Evolutionary conservation across 257 asterid genomes (phyloP).

Genomic region (Primulina huaijiensis): DNA sequence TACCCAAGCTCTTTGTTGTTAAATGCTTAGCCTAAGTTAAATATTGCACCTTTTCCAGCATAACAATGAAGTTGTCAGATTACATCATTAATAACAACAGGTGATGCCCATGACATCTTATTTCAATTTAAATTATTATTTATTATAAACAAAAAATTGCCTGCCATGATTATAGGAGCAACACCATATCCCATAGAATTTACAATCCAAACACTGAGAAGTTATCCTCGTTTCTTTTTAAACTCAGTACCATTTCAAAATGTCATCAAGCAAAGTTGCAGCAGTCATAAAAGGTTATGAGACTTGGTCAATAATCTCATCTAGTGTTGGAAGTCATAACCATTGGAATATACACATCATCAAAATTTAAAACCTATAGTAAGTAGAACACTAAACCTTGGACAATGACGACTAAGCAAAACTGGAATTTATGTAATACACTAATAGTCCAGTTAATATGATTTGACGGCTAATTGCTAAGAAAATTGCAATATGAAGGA

Average conservation of each 20-base stretch:
- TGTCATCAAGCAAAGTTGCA: constrained; percentile 1
- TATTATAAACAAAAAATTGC: neutral
- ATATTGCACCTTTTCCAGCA: constrained; percentile 8
- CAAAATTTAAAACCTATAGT: no score
- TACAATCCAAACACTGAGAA: neutral
- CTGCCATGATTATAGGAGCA: neutral
- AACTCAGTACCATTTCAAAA: neutral
- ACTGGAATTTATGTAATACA: no score
- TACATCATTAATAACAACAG: neutral
- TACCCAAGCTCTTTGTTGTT: constrained; percentile 21
- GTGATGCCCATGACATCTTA: neutral
- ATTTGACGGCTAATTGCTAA: neutral
- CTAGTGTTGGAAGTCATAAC: no score
- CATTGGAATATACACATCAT: no score
- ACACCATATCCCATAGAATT: neutral
- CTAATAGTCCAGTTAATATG: neutral
- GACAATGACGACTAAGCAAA: no score
- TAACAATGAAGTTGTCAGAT: neutral
- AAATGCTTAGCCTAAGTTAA: constrained; percentile 21
- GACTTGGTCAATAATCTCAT: no score
- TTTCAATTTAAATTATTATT: neutral
- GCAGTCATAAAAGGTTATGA: neutral
- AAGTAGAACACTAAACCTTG: no score
- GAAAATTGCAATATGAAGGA: constrained; percentile 1
- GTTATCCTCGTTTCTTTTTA: neutral